A percentile compares a stretch with the other conserved stretches of the same genome.
phyloP scores from a whole-genome alignment of 441 rosid genomes.

The Brassica hybrid region DNA sequence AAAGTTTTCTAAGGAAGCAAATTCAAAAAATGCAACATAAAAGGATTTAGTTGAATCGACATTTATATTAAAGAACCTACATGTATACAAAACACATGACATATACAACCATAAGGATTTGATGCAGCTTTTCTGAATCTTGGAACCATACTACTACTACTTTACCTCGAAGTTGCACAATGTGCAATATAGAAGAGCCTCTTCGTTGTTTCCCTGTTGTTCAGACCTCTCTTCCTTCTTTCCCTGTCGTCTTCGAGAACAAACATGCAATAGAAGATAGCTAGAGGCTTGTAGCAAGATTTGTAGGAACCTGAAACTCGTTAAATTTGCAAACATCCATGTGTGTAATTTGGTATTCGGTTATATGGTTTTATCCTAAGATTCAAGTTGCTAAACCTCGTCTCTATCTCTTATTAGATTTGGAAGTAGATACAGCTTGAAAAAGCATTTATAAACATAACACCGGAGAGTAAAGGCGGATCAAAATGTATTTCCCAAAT shows the following conservation, averaged over 20 bases:
- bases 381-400: slow-evolving; percentile 34
- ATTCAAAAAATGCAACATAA: no score
- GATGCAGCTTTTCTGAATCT: background rate
- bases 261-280: slow-evolving; percentile 60
- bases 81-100: no score
- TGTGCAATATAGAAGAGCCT: slow-evolving; percentile 64
- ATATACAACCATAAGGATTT: no score
- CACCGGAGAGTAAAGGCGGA: slow-evolving; percentile 64
- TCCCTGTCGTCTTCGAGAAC: slow-evolving; percentile 65
- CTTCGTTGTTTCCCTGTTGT: slow-evolving; percentile 53
- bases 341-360: no score
- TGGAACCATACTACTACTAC: slow-evolving; percentile 11
- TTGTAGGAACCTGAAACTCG: slow-evolving; percentile 49
- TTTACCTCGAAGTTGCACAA: slow-evolving; percentile 73
- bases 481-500: slow-evolving; percentile 59
- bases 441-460: slow-evolving; percentile 41
- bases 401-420: background rate
- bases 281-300: slow-evolving; percentile 41
- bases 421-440: background rate
- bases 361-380: no score
- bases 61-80: no score
- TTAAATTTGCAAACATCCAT: slow-evolving; percentile 42
- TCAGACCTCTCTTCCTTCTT: slow-evolving; percentile 43
- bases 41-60: no score
- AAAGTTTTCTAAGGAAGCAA: no score